Base-by-base conservation (phyloP, 208 protist genomes). In the Borovskyia barvae region DNA sequence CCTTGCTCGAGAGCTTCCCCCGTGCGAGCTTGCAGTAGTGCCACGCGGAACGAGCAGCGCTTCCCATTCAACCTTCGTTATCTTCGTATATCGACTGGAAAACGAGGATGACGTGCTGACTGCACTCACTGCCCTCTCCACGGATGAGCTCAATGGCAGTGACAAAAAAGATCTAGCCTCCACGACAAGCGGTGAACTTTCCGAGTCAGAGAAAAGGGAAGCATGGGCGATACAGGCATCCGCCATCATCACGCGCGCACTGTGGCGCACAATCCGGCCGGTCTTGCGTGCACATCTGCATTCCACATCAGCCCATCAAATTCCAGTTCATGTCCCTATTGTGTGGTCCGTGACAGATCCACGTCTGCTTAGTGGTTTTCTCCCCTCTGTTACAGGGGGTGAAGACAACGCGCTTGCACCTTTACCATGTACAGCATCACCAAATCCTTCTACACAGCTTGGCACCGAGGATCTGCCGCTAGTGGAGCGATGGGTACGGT, bases 21-120 rank as follows among this genome's bases (percentile, higher is more conserved):
- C 40, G 1, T 76, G 51, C 32, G 75, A 81, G 50, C 30, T 73
- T 3, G 69, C 65, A 32, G 17, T 12, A 12, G 28, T 64, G 17
- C 26, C 64, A 19, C 26, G 33, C 33, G 33, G 20, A n/a, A 26
- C 39, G 1, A 33, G 19, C 15, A n/a, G 37, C 20, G 14, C 55
- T 5, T 29, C 62, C 15, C 14, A 5, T 12, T 37, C 49, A 5
- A 48, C 12, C 12, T 61, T 33, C 5, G 52, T 75, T 3, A 28
- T 86, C 19, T 79, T 86, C 55, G 33, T 86, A 19, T 81, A 86
- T 39, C 75, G 63, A 35, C 45, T 86, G 40, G 29, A 12, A 25
- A 45, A 69, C 22, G 60, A 82, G 29, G 79, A 68, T 3, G 62
- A 64, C 6, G 66, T 86, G 11, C n/a, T 79, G 17, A 61, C 66